These are phyloP conservation scores for Biscogniauxia marginata DNA, from an alignment of 2,329 filamentous ascomycete genomes.

Conservation along the genomic window DNA sequence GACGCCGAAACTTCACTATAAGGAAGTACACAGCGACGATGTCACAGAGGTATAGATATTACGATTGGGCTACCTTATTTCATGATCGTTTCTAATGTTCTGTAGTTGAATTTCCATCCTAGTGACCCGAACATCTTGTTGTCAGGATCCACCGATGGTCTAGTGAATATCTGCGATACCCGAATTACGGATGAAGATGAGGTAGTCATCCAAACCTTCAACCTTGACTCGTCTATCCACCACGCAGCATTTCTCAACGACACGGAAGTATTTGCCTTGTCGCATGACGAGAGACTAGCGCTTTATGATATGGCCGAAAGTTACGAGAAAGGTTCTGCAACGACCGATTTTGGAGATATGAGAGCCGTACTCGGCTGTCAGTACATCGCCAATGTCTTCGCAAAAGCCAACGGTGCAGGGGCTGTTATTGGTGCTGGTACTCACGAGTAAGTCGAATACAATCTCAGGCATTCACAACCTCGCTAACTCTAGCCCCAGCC, in stretches of 20 bases:
- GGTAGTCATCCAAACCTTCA: slow-evolving; percentile 73
- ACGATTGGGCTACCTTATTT: neutral
- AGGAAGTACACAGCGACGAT: slow-evolving; percentile 67
- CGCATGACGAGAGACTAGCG: slow-evolving; percentile 75
- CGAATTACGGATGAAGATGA: slow-evolving; percentile 73
- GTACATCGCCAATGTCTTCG: slow-evolving; percentile 69
- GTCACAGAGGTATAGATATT: slow-evolving; percentile 52
- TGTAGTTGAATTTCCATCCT: slow-evolving; percentile 61
- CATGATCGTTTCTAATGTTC: slow-evolving; percentile 20
- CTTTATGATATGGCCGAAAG: slow-evolving; percentile 69
- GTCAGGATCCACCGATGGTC: slow-evolving; percentile 76
- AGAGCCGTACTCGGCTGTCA: slow-evolving; percentile 64
- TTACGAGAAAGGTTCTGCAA: slow-evolving; percentile 56
- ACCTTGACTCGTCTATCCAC: slow-evolving; percentile 73
- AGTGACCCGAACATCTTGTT: slow-evolving; percentile 60
- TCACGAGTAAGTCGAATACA: slow-evolving; percentile 56
- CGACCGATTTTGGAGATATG: slow-evolving; percentile 65
- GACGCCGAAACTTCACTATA: slow-evolving; percentile 52
- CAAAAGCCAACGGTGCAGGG: slow-evolving; percentile 56
- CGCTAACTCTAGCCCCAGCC: slow-evolving; percentile 35
- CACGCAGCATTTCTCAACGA: slow-evolving; percentile 68
- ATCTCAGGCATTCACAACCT: neutral
- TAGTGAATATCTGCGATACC: slow-evolving; percentile 75
- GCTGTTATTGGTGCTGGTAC: slow-evolving; percentile 64
- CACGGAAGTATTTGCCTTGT: slow-evolving; percentile 68